These are phyloP conservation scores for Pyricularia sp. DNA, from an alignment of 2,329 filamentous ascomycete species.

Conservation along the genomic window DNA sequence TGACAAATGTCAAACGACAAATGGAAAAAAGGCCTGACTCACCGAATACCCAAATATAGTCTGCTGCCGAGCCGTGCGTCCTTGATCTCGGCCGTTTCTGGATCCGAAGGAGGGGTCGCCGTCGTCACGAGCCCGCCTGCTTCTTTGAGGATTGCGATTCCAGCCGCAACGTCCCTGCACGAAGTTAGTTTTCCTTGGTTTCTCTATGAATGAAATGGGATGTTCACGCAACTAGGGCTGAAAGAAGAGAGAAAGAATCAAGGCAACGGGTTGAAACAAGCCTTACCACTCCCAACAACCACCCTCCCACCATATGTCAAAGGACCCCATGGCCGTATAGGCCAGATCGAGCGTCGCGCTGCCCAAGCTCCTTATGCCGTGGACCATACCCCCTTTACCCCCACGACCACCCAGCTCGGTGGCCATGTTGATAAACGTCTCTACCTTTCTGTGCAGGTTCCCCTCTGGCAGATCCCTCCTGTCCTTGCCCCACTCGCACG, in stretches of 20 bases:
- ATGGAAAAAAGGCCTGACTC: slow-evolving; percentile 12
- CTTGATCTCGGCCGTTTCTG: slow-evolving; percentile 43
- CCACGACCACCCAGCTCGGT: slow-evolving; percentile 51
- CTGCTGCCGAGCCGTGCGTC: slow-evolving; percentile 56
- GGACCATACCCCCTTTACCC: slow-evolving; percentile 70
- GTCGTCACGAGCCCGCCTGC: slow-evolving; percentile 67
- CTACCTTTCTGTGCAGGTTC: slow-evolving; percentile 62
- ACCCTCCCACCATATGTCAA: slow-evolving; percentile 79
- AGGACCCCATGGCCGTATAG: slow-evolving; percentile 64
- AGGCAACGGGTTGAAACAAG: background rate
- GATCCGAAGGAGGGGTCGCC: slow-evolving; percentile 58
- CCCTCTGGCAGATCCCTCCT: slow-evolving; percentile 55
- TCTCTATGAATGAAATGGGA: background rate
- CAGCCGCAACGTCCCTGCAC: slow-evolving; percentile 62
- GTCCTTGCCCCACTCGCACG: slow-evolving; percentile 76
- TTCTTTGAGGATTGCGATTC: slow-evolving; percentile 63
- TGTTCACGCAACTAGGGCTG: background rate
- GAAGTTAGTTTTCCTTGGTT: background rate
- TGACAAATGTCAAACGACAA: background rate
- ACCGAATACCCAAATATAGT: slow-evolving; percentile 62
- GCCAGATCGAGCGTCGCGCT: slow-evolving; percentile 67
- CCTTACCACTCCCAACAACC: slow-evolving; percentile 70
- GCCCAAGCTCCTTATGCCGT: slow-evolving; percentile 63
- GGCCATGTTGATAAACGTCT: slow-evolving; percentile 69
- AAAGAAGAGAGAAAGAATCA: background rate